Base-by-base conservation (phyloP, 257 asterid species). In the Marsdenia floribunda region DNA sequence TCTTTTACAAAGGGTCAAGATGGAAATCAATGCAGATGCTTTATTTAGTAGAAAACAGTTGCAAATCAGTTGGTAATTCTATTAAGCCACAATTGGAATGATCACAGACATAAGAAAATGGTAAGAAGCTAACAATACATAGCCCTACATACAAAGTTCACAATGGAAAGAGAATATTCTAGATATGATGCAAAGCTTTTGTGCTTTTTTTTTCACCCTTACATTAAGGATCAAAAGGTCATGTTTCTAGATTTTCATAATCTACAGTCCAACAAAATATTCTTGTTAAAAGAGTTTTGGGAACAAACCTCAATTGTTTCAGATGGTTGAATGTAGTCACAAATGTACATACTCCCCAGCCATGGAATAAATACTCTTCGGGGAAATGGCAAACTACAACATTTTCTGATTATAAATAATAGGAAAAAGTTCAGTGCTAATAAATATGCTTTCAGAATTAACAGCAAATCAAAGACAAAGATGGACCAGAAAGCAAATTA, bases 291-390 rank as follows among this genome's bases (percentile, higher is more conserved):
- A 75, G 9, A 76, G 47, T 76, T 77, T 59, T 55, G 71, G 76
- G 59, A 77, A 78, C 90, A 44, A 47, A 89, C 98, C 99, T 95
- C 96, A 75, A 88, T 63, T 77, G 92, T 83, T 81, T 95, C 97
- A 21, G 89, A 89, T 50, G 96, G 83, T 81, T 84, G 93, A 70
- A 95, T 76, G 79, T 95, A 92, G 84, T 95, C 99, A 76, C 97
- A 95, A 66, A 95, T 88, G 78, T 88, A 90, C 55, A 87, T 75
- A 69, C 90, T 92, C 74, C 85, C 93, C 79, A 92, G 84, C 97
- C 99, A 95, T 22, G 97, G 99, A 67, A 92, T 81, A 75, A 95
- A 88, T 50, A 92, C 96, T 83, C 98, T 85, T 77, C 93, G 91
- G 50, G 99, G 96, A 83, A 92, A 89, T 76, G 86, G 80, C 74